Base-by-base conservation (phyloP, 129 eudicot species). In the Scalesia atractyloides region DNA sequence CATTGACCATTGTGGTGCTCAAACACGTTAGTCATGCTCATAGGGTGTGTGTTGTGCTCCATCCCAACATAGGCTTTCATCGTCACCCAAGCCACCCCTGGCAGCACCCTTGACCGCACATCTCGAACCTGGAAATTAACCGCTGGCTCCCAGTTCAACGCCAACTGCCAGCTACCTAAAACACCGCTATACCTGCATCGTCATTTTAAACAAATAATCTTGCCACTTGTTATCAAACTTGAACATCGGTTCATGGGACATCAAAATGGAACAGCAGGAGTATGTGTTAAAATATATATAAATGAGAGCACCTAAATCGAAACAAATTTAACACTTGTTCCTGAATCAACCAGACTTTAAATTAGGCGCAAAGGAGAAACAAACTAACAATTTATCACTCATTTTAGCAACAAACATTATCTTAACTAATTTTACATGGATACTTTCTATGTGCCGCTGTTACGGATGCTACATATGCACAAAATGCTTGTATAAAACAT, bases 11-110 rank as follows among this genome's bases (percentile, higher is more conserved):
- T 82, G 56, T 87, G 90, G 57, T 84, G 64, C 87, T 93, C 98
- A 73, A 80, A 93, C 62, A 90, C 78, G 62, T 93, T 93, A 13
- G 98, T 85, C 79, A 93, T 80, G 44, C 51, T 76, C 80, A 76
- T 30, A 20, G 87, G 85, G 30, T 63, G 68, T 6, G 68, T 63
- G 68, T 76, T 79, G 11, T 78, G 68, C 51, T 75, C 88, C 87
- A 85, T 36, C 73, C 84, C 92, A 43, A 85, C 83, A 69, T 80
- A 84, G 46, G 95, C 93, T 79, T 82, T 86, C 95, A 93, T 84
- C 66, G 95, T 93, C 47, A 89, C 96, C 98, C 98, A 94, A 63
- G 98, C 98, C 73, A 84, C 70, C 17, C 84, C 93, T 2, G 91
- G 69, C 62, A 86, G 82, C 30, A 90, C 97, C 52, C 98, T 80